Evolutionary conservation across 108 stramenopile genomes (phyloP), one percentile per base, ranked within the genome.

Genomic region (Epithemia pelagica): DNA sequence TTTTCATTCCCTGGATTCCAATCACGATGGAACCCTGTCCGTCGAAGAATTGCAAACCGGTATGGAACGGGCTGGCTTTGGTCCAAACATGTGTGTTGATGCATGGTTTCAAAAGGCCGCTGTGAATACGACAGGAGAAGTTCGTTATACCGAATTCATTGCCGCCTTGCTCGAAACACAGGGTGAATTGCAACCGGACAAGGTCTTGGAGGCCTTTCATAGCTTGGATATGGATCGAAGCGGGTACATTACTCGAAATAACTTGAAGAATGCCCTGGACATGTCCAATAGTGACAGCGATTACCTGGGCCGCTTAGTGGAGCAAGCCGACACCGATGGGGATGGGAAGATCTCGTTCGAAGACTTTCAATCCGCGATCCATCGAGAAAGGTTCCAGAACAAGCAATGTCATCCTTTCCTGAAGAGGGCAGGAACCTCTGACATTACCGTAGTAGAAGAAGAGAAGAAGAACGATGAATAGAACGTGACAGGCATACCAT

Each of bases 91-190:
- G 37, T 46, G 10, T 5, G 37, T 46, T 46, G 37, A 46, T 10
- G 15, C 5, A 46, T 46, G 37, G 37, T 46, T 46, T 46, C 37
- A 46, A 15, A 5, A 15, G 15, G 55, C 31, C n/a, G n/a, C n/a
- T n/a, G n/a, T n/a, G n/a, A n/a, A 80, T 95, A 59, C 95, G 94
- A 71, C 55, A n/a, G n/a, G n/a, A n/a, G 74, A 68, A 19, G 81
- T 97, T 8, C 67, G 78, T 32, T 97, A 94, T 69, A 88, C 88
- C 30, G 96, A 96, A 71, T 96, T 96, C 73, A 65, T 95, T 54
- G 96, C 96, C 19, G 96, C 93, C 10, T 88, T 89, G 7, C 70
- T 96, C 27, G 91, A 91, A 61, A 71, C 89, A 20, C 84, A 86
- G 55, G 90, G 90, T 19, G 59, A 58, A 58, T 75, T 91, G 33